A percentile compares a stretch with the other conserved stretches of the same genome.
Evolutionary conservation across 1,284 basidiomycete species (phyloP).

Genomic region (Puccinia novopanici): DNA sequence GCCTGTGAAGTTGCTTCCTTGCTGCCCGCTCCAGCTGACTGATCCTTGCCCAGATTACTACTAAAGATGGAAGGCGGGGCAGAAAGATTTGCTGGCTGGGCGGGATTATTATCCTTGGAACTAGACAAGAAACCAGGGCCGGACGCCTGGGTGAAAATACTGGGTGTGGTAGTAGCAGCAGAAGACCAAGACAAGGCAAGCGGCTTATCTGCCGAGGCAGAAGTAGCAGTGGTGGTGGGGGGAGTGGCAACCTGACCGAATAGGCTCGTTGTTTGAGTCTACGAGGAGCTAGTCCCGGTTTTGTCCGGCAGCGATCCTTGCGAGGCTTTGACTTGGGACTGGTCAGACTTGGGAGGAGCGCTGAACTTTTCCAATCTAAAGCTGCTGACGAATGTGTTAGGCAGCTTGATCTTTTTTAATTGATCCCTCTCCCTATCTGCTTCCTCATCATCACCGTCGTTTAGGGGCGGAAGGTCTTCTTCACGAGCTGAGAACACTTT

Average conservation of each 20-base stretch:
- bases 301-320: not conserved
- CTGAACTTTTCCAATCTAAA: constrained; percentile 37
- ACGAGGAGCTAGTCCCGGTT: not conserved
- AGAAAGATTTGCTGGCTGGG: not conserved
- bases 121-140: not conserved
- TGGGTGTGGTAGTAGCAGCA: not conserved
- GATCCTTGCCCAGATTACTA: not conserved
- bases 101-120: not conserved
- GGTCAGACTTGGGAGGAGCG: no score
- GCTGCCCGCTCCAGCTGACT: not conserved
- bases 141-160: not conserved
- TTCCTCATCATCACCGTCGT: constrained; percentile 53
- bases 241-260: not conserved
- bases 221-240: not conserved
- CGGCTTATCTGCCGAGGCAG: not conserved
- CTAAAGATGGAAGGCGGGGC: not conserved
- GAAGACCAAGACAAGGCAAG: not conserved
- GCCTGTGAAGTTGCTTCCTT: not conserved
- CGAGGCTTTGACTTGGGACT: constrained; percentile 2
- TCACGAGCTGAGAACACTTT: constrained; percentile 55
- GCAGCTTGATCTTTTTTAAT: constrained; percentile 50
- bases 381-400: constrained; percentile 36
- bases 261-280: constrained; percentile 7
- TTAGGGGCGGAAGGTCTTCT: constrained; percentile 54
- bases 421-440: constrained; percentile 52